Base-by-base conservation (phyloP, 129 eudicot genomes). In the Pulicaria dysenterica region DNA sequence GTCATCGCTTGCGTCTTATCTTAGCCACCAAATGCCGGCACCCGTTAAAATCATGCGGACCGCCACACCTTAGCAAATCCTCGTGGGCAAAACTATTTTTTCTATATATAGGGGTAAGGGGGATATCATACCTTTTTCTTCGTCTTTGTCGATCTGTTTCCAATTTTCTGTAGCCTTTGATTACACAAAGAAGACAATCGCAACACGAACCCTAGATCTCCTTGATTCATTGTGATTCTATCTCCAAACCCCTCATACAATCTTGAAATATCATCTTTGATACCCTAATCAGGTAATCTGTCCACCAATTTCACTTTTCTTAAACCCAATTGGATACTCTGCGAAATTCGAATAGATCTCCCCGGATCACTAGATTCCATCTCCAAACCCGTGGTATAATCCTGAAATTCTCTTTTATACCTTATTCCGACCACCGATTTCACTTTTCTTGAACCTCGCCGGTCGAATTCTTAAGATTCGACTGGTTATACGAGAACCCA, bases 141-240 rank as follows among this genome's bases (percentile, higher is more conserved):
- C n/a, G n/a, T 8, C 10, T n/a, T 40, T 39, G 7, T 31, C 1
- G 2, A 37, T 46, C 68, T 47, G 1, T 72, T 45, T 58, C 38
- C 34, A 24, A 8, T 4, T 43, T 7, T 24, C 36, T 43, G 13
- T 13, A 16, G 53, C 40, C 15, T 54, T 55, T 55, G 55, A 43
- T 43, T 43, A 7, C 7, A 67, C 24, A 42, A 44, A 37, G 42
- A 58, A 55, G n/a, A 8, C 8, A 57, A 10, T 43, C 64, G 56
- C 14, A 58, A 72, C 44, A 45, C 47, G n/a, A 72, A 72, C 69
- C 77, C 77, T 72, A 72, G 69, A 72, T 59, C 39, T 46, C 69
- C 68, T 58, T 58, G 36, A 72, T 44, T 9, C 37, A 14, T 9
- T 6, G 13, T 2, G 15, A 54, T 54, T 45, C 31, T 9, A 56